phyloP scores from a whole-genome alignment of 768 basidiomycete genomes.

The Mycena rebaudengoi region DNA sequence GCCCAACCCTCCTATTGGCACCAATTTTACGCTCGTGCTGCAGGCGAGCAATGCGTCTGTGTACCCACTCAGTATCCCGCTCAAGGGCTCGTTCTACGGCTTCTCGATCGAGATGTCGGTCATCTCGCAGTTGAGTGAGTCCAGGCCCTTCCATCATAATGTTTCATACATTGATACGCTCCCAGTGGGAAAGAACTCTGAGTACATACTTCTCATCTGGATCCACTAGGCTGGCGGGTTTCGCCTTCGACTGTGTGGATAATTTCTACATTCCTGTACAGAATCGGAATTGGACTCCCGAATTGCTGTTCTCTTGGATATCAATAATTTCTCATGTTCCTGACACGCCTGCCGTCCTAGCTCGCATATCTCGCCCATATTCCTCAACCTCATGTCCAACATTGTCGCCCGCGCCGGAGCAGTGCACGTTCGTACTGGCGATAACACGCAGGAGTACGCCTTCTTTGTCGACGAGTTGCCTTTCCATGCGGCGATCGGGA shows the following conservation, averaged over 20 bases:
- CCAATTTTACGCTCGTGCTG: conserved; percentile 34
- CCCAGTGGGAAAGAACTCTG: conserved; percentile 29
- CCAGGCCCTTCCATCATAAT: too few species aligned
- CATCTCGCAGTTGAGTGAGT: conserved; percentile 46
- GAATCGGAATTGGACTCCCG: too few species aligned
- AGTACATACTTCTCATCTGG: too few species aligned
- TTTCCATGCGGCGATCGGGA: conserved; percentile 47
- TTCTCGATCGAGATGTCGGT: conserved; percentile 56
- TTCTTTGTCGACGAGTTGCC: conserved; percentile 45
- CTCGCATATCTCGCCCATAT: too few species aligned
- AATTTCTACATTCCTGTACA: background rate
- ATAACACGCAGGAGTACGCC: conserved; percentile 66
- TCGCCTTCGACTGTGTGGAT: too few species aligned
- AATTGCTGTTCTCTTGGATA: background rate
- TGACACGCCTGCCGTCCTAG: too few species aligned
- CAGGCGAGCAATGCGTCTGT: conserved; percentile 21
- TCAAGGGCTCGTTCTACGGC: conserved; percentile 52
- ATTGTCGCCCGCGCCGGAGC: conserved; percentile 59
- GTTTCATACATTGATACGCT: background rate
- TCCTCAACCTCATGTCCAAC: conserved; percentile 36
- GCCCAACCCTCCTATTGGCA: conserved; percentile 28
- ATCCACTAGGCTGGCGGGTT: too few species aligned
- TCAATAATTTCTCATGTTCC: conserved; percentile 24
- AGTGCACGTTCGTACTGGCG: conserved; percentile 62
- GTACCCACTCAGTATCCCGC: conserved; percentile 37